A percentile compares a stretch with the other conserved stretches of the same genome.
phyloP scores from a whole-genome alignment of 495 filamentous ascomycete species.

The Neurospora pannonica region DNA sequence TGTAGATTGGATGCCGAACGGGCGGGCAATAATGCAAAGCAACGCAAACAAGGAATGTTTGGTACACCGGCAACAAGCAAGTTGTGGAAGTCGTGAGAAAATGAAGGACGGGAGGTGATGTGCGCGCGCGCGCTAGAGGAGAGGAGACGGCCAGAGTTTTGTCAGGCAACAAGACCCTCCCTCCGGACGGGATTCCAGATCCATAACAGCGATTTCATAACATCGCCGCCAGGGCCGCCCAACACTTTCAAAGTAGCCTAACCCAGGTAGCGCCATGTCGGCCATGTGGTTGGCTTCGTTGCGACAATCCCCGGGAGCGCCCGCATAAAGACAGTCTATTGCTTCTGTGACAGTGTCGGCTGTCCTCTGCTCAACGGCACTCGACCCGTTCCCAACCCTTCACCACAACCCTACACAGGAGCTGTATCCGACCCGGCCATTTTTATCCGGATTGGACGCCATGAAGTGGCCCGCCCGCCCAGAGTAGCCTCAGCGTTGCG shows the following conservation, averaged over 20 bases:
- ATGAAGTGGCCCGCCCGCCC: neutral
- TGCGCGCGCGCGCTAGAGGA: neutral
- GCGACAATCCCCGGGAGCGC: neutral
- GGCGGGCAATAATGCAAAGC: neutral
- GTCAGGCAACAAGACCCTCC: neutral
- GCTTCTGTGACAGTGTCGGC: neutral
- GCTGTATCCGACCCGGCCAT: neutral
- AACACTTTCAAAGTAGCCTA: neutral
- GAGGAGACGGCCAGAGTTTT: neutral
- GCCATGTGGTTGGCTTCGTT: neutral
- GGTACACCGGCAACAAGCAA: neutral
- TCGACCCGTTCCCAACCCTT: neutral
- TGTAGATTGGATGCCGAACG: neutral
- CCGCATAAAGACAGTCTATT: neutral
- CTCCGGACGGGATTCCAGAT: neutral
- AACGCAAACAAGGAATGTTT: neutral
- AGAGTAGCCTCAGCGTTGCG: neutral
- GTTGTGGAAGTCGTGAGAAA: neutral
- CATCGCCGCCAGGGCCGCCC: neutral
- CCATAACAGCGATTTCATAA: neutral
- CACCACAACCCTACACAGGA: neutral
- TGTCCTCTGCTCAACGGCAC: neutral
- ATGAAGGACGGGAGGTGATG: neutral
- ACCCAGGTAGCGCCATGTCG: neutral
- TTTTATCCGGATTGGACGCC: neutral